These are phyloP conservation scores for Rhinocladiella similis DNA, from an alignment of 2,329 filamentous ascomycete genomes.

Conservation along the genomic window DNA sequence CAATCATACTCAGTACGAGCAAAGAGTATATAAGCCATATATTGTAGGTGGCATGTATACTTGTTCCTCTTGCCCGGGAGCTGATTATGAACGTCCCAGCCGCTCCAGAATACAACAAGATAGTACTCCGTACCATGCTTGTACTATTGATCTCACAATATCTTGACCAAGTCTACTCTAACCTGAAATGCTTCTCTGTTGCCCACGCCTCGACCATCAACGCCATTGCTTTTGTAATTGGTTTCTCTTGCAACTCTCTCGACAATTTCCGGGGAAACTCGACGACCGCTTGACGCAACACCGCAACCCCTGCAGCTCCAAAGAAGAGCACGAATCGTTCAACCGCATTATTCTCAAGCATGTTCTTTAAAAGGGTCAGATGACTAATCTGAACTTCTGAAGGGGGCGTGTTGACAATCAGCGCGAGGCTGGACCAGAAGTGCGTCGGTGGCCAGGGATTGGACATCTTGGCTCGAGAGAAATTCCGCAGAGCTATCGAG, in stretches of 20 bases:
- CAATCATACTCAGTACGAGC: no score
- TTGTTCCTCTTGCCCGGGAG: no score
- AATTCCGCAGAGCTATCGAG: slow-evolving; percentile 79
- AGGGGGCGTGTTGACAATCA: slow-evolving; percentile 73
- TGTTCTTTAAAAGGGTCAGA: slow-evolving; percentile 66
- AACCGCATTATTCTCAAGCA: slow-evolving; percentile 69
- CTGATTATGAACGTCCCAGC: no score
- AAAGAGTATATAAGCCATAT: no score
- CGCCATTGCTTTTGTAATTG: slow-evolving; percentile 18
- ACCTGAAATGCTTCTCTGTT: slow-evolving; percentile 20
- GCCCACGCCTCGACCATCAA: slow-evolving; percentile 40
- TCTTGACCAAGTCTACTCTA: slow-evolving; percentile 6
- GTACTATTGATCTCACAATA: background rate
- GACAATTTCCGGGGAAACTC: slow-evolving; percentile 61
- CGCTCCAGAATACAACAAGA: no score
- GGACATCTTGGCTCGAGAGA: slow-evolving; percentile 63
- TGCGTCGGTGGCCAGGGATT: slow-evolving; percentile 77
- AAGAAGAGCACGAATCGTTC: slow-evolving; percentile 78
- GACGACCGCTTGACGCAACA: slow-evolving; percentile 69
- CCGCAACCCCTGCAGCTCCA: slow-evolving; percentile 71
- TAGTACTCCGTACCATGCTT: background rate
- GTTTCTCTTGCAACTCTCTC: slow-evolving; percentile 32
- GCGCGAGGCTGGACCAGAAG: slow-evolving; percentile 79
- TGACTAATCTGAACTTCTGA: slow-evolving; percentile 71
- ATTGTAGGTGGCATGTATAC: no score